Evolutionary conservation across 176 grass and related monocot genomes (phyloP), one percentile per base, ranked within the genome.

Genomic region (Oryza meyeriana): DNA sequence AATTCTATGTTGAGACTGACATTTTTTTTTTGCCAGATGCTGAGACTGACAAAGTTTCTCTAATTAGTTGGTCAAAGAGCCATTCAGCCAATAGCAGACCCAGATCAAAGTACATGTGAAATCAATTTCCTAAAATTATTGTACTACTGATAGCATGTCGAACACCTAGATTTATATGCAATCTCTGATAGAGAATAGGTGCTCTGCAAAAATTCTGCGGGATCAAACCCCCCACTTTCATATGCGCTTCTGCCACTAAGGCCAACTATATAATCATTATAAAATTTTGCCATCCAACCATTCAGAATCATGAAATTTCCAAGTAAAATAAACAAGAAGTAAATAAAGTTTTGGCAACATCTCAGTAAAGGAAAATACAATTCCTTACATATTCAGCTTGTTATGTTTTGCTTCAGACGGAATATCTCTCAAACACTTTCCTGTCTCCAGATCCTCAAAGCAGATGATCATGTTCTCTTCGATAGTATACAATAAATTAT

Each of bases 381-480:
- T 79, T 68, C 90, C 81, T 69, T 98, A 98, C 95, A 98, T 86
- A 55, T 86, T 90, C 55, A 98, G 78, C 30, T 84, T 89, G 40
- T 79, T 88, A 86, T 86, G 45, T 67, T 87, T 93, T 84, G 80
- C 81, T 76, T 79, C 84, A 66, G 67, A 74, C 44, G 90, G 90
- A 87, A 93, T 84, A 64, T 98, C 88, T 87, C 90, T 91, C 76
- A 87, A 86, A 86, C 95, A 98, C 59, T 75, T 93, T 82, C 92
- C 95, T 69, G 90, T 91, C 62, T 94, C 82, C 77, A 91, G 52
- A 76, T 94, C 92, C 90, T 98, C 95, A 85, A 98, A 93, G 87
- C 95, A 98, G 72, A 98, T 78, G 32, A 98, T 98, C 95, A 94
- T 98, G 79, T 98, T 98, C 81, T 94, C 95, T 98, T 85, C 74